These are phyloP conservation scores for Talaromyces sp. DNA, from an alignment of 2,329 filamentous ascomycete species.

Conservation along the genomic window DNA sequence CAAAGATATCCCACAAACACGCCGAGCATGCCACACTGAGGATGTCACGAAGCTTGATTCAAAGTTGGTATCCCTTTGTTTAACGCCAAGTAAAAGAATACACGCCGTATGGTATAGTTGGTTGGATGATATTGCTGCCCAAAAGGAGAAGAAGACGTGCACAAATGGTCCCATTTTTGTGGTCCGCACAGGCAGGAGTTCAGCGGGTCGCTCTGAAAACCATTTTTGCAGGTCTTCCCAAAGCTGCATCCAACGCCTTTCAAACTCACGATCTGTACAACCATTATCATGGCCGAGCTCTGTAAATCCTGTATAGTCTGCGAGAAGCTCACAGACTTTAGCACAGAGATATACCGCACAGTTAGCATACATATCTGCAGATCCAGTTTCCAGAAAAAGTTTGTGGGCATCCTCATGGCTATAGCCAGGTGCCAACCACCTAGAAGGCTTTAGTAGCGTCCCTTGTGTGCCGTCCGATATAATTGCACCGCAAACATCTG, in stretches of 20 bases:
- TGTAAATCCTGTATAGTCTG: constrained; percentile 45
- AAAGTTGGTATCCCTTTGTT: constrained; percentile 30
- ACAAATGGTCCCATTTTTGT: constrained; percentile 47
- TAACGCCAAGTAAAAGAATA: constrained; percentile 47
- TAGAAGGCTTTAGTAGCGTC: constrained; percentile 46
- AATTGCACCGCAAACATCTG: constrained; percentile 52
- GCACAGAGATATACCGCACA: constrained; percentile 56
- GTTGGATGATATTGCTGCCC: constrained; percentile 54
- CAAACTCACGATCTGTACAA: constrained; percentile 38
- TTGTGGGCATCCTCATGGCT: constrained; percentile 32
- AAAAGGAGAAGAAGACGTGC: constrained; percentile 50
- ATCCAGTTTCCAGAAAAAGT: constrained; percentile 33
- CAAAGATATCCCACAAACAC: constrained; percentile 53
- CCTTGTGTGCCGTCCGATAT: constrained; percentile 49
- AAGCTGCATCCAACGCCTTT: constrained; percentile 43
- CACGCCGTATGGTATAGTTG: constrained; percentile 56
- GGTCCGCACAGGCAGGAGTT: constrained; percentile 44
- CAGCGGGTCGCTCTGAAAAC: constrained; percentile 43
- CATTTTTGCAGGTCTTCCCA: constrained; percentile 51
- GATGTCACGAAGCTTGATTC: constrained; percentile 28
- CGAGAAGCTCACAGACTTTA: constrained; percentile 48
- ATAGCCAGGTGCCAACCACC: constrained; percentile 44
- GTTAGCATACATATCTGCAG: constrained; percentile 56
- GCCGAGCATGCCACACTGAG: constrained; percentile 52
- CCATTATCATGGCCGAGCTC: constrained; percentile 47